A percentile compares a stretch with the other conserved stretches of the same genome.
phyloP scores from a whole-genome alignment of 495 filamentous ascomycete genomes.

The Tuber aestivum region DNA sequence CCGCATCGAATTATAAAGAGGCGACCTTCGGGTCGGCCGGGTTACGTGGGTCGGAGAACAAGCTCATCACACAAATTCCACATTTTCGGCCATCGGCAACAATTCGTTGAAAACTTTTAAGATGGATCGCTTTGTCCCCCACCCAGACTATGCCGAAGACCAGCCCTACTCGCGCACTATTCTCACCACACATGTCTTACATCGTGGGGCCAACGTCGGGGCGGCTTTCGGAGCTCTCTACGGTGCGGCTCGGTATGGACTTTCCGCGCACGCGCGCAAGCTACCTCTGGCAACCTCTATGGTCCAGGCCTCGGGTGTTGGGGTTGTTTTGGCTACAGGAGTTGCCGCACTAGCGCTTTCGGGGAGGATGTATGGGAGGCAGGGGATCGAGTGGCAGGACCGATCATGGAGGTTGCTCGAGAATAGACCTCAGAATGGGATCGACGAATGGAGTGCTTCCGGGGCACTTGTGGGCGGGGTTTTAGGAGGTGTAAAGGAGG shows the following conservation, averaged over 20 bases:
- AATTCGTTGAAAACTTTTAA: neutral
- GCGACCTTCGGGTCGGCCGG: neutral
- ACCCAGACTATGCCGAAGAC: constrained; percentile 56
- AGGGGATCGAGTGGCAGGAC: constrained; percentile 60
- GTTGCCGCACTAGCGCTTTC: constrained; percentile 42
- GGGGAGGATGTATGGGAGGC: constrained; percentile 50
- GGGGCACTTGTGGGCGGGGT: constrained; percentile 45
- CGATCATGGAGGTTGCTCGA: constrained; percentile 55
- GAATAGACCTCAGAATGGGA: constrained; percentile 51
- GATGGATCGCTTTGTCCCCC: constrained; percentile 53
- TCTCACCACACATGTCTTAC: constrained; percentile 54
- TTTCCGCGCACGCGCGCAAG: constrained; percentile 11
- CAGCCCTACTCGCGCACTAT: constrained; percentile 51
- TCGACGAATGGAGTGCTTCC: constrained; percentile 50
- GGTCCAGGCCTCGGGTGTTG: constrained; percentile 12
- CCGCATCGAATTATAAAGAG: neutral
- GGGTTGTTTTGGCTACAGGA: constrained; percentile 11
- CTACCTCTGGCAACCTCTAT: neutral
- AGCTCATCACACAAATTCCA: neutral
- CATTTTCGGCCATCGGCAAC: neutral
- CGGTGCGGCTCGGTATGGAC: constrained; percentile 20
- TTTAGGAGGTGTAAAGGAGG: constrained; percentile 32
- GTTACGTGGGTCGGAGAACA: neutral
- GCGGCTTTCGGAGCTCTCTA: constrained; percentile 45
- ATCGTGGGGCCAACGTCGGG: constrained; percentile 52